Evolutionary conservation across 805 yeast genomes (phyloP).

Genomic region (Kodamaea laetipori): DNA sequence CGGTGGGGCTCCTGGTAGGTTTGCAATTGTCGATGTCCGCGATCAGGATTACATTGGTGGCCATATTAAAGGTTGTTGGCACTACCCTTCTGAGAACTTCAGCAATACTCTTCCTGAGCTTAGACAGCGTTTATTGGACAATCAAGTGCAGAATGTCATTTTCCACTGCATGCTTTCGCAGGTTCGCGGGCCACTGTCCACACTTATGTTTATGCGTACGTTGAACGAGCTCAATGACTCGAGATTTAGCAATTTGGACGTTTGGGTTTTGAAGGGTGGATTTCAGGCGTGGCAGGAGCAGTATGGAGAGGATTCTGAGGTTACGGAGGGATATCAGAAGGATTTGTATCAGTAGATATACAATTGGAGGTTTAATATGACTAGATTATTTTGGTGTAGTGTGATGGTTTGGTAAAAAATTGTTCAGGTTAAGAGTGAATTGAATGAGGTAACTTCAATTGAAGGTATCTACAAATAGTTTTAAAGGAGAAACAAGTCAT

Average conservation of each 20-base stretch:
- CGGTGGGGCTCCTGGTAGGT: slow-evolving; percentile 40
- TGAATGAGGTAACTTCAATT: too few species aligned
- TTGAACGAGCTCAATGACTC: slow-evolving; percentile 34
- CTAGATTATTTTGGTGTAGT: background rate
- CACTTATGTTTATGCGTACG: slow-evolving; percentile 59
- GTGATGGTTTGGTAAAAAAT: background rate
- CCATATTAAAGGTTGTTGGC: slow-evolving; percentile 57
- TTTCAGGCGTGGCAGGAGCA: slow-evolving; percentile 78
- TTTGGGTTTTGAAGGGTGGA: slow-evolving; percentile 82
- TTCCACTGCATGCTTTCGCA: slow-evolving; percentile 93
- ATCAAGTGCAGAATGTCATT: slow-evolving; percentile 54
- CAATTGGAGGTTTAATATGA: background rate
- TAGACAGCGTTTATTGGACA: slow-evolving; percentile 30
- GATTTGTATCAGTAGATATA: slow-evolving; percentile 36
- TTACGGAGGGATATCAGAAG: slow-evolving; percentile 54
- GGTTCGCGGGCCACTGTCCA: slow-evolving; percentile 88
- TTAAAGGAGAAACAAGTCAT: too few species aligned
- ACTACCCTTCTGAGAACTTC: slow-evolving; percentile 56
- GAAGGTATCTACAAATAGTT: too few species aligned
- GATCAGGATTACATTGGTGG: slow-evolving; percentile 84
- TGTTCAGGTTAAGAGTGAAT: too few species aligned
- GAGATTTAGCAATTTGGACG: slow-evolving; percentile 36
- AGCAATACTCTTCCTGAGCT: slow-evolving; percentile 40
- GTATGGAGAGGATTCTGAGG: slow-evolving; percentile 65
- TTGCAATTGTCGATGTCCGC: slow-evolving; percentile 77